Evolutionary conservation across 2,329 filamentous ascomycete species (phyloP).

Genomic region (Trichoderma sp.): DNA sequence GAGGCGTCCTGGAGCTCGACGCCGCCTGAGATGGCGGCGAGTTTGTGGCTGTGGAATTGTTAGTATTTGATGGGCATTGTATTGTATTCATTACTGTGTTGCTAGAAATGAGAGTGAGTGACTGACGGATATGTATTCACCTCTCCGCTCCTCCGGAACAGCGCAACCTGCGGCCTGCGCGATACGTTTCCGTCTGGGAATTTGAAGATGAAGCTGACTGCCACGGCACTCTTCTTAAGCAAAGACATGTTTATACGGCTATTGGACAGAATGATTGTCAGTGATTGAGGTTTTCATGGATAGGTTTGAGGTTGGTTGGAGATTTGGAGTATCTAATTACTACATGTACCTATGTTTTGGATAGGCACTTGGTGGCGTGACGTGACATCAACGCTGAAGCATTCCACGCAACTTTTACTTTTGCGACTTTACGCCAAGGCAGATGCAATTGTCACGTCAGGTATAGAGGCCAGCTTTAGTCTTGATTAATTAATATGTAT

Average conservation of each 20-base stretch:
- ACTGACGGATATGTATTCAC: constrained; percentile 60
- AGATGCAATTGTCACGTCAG: too few species aligned
- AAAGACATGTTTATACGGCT: too few species aligned
- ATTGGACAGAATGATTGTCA: too few species aligned
- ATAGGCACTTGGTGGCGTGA: too few species aligned
- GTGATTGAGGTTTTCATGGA: too few species aligned
- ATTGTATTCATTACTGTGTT: too few species aligned
- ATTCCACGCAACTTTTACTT: too few species aligned
- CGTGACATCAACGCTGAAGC: constrained; percentile 5
- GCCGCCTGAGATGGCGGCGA: constrained; percentile 63
- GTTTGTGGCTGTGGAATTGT: constrained; percentile 47
- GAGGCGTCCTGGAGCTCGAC: constrained; percentile 56
- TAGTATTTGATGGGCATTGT: too few species aligned
- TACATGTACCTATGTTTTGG: too few species aligned
- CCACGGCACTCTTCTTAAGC: constrained; percentile 43
- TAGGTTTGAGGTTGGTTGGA: not conserved
- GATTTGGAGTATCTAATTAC: not conserved
- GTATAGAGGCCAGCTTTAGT: too few species aligned
- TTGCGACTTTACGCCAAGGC: too few species aligned
- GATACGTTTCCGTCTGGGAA: constrained; percentile 39
- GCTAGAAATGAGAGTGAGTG: constrained; percentile 15
- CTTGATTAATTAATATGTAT: too few species aligned
- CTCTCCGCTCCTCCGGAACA: constrained; percentile 62
- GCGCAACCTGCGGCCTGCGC: constrained; percentile 53
- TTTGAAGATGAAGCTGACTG: constrained; percentile 55